Base-by-base conservation (phyloP, 164 flowering plant genomes). In the Aristolochia fimbriata region DNA sequence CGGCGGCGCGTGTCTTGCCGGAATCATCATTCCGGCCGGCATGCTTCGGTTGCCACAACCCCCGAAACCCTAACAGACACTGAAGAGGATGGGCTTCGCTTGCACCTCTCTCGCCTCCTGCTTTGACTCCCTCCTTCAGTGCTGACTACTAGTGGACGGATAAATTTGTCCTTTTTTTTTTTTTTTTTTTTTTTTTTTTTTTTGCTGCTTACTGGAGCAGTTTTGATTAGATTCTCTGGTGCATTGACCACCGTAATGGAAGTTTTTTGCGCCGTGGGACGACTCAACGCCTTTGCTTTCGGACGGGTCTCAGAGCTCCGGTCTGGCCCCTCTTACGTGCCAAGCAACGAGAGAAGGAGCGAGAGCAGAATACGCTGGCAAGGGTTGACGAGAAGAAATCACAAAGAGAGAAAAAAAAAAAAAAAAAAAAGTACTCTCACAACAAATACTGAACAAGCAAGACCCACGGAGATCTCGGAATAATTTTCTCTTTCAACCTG, bases 1-100 rank as follows among this genome's bases (percentile, higher is more conserved):
- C 66, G 64, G 62, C 22, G 58, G 61, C 55, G 57, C 59, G 47
- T 62, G 61, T 65, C 71, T 58, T 16, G 69, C 61, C 64, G 69
- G 72, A 58, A 65, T 65, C 76, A 68, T 72, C 20, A 68, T 68
- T 22, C 69, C 72, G 52, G 63, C 64, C 16, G 65, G 70, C 69
- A 70, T 70, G 43, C 41, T 58, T 45, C 49, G 48, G 61, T 59
- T 60, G 43, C 56, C 64, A 25, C 22, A 45, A 45, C 20, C 19
- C 19, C 15, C 43, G 43, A 19, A 17, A 62, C 21, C 43, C 62
- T 41, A 20, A n/a, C 14, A 19, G 43, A 17, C 24, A 6, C n/a
- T n/a, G n/a, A n/a, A n/a, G n/a, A n/a, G n/a, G 22, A 25, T 13
- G 16, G 27, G 10, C 47, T 47, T 5, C 47, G 37, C 60, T 57